Conservation (phyloP, 2,329 filamentous ascomycete species). For the Ophiostoma sp. region DNA sequence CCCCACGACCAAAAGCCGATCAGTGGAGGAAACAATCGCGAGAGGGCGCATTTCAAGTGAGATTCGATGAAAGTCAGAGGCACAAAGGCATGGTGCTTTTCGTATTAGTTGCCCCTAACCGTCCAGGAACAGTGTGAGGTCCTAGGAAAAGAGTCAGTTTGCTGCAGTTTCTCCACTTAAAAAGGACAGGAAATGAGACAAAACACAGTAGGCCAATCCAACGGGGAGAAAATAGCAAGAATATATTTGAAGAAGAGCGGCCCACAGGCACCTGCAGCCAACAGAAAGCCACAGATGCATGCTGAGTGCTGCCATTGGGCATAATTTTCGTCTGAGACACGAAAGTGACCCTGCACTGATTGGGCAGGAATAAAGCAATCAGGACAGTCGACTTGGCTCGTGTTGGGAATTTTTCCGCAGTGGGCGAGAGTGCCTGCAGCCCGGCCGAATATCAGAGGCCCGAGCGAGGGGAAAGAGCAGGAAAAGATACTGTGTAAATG, state of each 20-base stretch:
- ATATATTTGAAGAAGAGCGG: constrained; percentile 9
- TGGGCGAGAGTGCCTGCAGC: not conserved
- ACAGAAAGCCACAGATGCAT: constrained; percentile 34
- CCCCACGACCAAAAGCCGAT: constrained; percentile 27
- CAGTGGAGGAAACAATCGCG: constrained; percentile 27
- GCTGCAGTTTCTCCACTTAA: not conserved
- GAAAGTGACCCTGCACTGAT: constrained; percentile 37
- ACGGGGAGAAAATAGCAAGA: constrained; percentile 3
- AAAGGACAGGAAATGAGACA: not conserved
- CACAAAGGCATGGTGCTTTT: not conserved
- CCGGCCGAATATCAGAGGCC: not conserved
- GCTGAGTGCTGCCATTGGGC: constrained; percentile 39
- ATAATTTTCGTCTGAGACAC: constrained; percentile 39
- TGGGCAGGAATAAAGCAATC: constrained; percentile 36
- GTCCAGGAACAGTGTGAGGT: not conserved
- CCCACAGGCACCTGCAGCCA: constrained; percentile 33
- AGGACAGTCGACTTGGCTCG: not conserved
- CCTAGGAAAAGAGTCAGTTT: not conserved
- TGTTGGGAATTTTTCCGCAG: not conserved
- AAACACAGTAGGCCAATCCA: constrained; percentile 19
- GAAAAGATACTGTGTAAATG: not conserved
- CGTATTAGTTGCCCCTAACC: not conserved
- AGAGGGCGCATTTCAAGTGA: not conserved
- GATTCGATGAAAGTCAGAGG: not conserved
- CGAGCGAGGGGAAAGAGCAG: not conserved